Evolutionary conservation across 1,284 basidiomycete genomes (phyloP), one percentile per base, ranked within the genome.

Genomic region (Sporisorium iseilematis-ciliati): DNA sequence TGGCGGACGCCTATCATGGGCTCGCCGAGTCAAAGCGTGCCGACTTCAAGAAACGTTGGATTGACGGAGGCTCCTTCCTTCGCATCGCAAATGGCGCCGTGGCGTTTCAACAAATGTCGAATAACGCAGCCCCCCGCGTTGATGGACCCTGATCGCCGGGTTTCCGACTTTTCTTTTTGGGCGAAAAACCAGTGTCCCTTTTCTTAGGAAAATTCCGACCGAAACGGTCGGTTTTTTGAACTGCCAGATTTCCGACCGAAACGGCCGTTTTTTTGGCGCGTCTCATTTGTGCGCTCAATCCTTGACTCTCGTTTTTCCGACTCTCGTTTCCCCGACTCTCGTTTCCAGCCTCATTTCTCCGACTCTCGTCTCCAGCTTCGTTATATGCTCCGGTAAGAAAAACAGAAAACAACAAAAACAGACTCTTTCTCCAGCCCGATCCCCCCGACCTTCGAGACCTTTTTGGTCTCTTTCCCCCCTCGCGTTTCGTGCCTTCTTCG

Each of bases 321-420:
- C 29, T 29, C 29, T 29, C 38, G 38, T 40, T 12, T n/a, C n/a
- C n/a, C n/a, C n/a, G n/a, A n/a, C n/a, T n/a, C n/a, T n/a, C n/a
- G n/a, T n/a, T n/a, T n/a, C n/a, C n/a, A n/a, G n/a, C n/a, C n/a
- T 6, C 16, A 40, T 40, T 14, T 11, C 14, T 41, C 14, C 14
- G 40, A 14, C 12, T 40, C 18, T 40, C 38, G 12, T 40, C n/a
- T 41, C 41, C 16, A 42, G 41, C 20, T 3, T 42, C 41, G 41
- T 41, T 41, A 41, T 41, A n/a, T 41, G 40, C 40, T 41, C 40
- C 40, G 40, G 40, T 41, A 41, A 41, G 40, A 41, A 41, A 31
- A 41, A 41, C 40, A 41, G 40, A 41, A 41, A 41, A 41, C 16
- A 11, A n/a, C 40, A 41, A 41, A 41, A 41, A 41, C 18, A 41